phyloP scores from a whole-genome alignment of 2,329 filamentous ascomycete genomes.

The Aspergillus tamarii region DNA sequence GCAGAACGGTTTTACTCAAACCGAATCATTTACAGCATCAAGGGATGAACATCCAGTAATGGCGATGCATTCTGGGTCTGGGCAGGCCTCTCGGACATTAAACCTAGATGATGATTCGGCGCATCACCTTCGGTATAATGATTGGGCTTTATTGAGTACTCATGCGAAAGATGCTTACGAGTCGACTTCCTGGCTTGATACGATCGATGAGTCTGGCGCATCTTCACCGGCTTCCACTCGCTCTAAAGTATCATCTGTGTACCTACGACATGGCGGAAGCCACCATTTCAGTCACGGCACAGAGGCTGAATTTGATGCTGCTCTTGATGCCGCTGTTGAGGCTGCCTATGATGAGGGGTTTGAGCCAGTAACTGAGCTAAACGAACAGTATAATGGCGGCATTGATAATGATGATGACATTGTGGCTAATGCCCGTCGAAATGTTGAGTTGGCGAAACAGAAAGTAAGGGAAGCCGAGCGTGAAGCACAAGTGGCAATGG shows the following conservation, averaged over 20 bases:
- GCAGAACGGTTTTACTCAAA: conserved; percentile 47
- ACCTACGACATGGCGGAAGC: conserved; percentile 70
- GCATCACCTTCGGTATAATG: conserved; percentile 16
- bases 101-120: conserved; percentile 2
- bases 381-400: conserved; percentile 23
- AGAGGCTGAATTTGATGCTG: conserved; percentile 90
- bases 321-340: conserved; percentile 91
- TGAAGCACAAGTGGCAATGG: conserved; percentile 66
- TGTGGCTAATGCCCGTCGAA: conserved; percentile 59
- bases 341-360: conserved; percentile 93
- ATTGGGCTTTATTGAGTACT: conserved; percentile 26
- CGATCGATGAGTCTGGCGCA: conserved; percentile 84
- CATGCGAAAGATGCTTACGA: conserved; percentile 65
- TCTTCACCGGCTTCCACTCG: conserved; percentile 80
- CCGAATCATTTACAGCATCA: conserved; percentile 17
- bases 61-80: background rate
- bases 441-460: conserved; percentile 76
- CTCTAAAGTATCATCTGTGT: conserved; percentile 74
- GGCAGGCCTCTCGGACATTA: background rate
- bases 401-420: conserved; percentile 38
- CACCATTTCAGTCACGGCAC: conserved; percentile 71
- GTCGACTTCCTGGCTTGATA: conserved; percentile 90
- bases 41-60: conserved; percentile 15
- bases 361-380: conserved; percentile 61
- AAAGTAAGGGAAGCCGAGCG: conserved; percentile 72